phyloP scores from a whole-genome alignment of 768 basidiomycete genomes.

The Mrakia frigida region DNA sequence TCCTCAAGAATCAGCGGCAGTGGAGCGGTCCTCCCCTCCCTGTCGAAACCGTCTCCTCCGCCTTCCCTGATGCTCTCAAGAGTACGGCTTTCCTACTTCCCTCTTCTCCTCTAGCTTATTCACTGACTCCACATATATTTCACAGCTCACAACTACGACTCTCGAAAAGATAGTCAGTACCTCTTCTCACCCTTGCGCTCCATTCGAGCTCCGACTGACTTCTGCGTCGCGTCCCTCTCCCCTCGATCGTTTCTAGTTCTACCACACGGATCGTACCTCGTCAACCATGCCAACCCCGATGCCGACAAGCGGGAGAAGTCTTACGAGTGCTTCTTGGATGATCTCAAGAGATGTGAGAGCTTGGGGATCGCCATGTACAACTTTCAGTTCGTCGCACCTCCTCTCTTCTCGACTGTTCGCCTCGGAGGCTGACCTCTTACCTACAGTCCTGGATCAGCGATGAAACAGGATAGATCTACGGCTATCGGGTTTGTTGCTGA shows the following conservation, averaged over 20 bases:
- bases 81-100: neutral
- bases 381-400: slow-evolving; percentile 61
- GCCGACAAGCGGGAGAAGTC: slow-evolving; percentile 63
- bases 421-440: neutral
- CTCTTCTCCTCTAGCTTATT: neutral
- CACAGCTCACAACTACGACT: slow-evolving; percentile 54
- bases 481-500: slow-evolving; percentile 59
- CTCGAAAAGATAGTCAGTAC: too few relatives aligned
- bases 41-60: slow-evolving; percentile 48
- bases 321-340: slow-evolving; percentile 72
- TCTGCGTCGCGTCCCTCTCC: neutral
- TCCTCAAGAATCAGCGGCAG: slow-evolving; percentile 76
- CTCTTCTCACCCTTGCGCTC: neutral
- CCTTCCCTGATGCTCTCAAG: slow-evolving; percentile 8
- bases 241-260: slow-evolving; percentile 46
- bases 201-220: neutral
- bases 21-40: slow-evolving; percentile 65
- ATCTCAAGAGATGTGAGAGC: slow-evolving; percentile 68
- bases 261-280: slow-evolving; percentile 78
- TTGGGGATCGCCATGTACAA: slow-evolving; percentile 72
- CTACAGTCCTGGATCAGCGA: slow-evolving; percentile 16
- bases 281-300: slow-evolving; percentile 79
- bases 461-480: slow-evolving; percentile 21
- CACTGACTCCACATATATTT: neutral
- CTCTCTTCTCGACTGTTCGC: neutral